These are phyloP conservation scores for Paecilomyces dactylethromorphus DNA, from an alignment of 2,329 filamentous ascomycete genomes.

Conservation along the genomic window DNA sequence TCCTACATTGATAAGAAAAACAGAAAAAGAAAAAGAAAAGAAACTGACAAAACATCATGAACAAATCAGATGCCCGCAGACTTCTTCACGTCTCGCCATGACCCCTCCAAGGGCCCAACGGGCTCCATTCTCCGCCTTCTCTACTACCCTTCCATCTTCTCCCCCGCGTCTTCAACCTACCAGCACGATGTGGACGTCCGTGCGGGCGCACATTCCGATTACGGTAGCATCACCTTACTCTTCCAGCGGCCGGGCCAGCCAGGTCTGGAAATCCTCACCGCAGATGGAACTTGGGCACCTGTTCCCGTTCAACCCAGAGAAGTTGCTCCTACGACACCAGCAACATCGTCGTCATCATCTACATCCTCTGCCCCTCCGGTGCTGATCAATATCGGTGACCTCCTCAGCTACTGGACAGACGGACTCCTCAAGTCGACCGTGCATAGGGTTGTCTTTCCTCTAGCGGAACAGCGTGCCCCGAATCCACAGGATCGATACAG, in stretches of 20 bases:
- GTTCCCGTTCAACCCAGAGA: conserved; percentile 57
- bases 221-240: conserved; percentile 62
- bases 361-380: conserved; percentile 54
- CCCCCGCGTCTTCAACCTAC: conserved; percentile 34
- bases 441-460: conserved; percentile 74
- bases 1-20: background rate
- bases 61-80: conserved; percentile 33
- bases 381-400: conserved; percentile 64
- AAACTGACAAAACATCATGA: background rate
- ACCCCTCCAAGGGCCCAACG: conserved; percentile 42
- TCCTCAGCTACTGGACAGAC: conserved; percentile 82
- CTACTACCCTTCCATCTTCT: conserved; percentile 59
- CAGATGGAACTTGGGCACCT: conserved; percentile 52
- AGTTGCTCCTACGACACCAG: conserved; percentile 1
- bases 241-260: conserved; percentile 83
- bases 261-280: conserved; percentile 73
- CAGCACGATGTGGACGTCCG: conserved; percentile 60
- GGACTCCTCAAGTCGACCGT: conserved; percentile 81
- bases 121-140: conserved; percentile 64
- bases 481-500: conserved; percentile 47
- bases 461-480: conserved; percentile 31
- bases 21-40: background rate
- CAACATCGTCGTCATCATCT: conserved; percentile 31
- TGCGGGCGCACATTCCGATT: conserved; percentile 89
- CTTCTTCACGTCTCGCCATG: conserved; percentile 59